These are phyloP conservation scores for Vaccinium macrocarpon DNA, from an alignment of 148 eudicot genomes.

Conservation along the genomic window DNA sequence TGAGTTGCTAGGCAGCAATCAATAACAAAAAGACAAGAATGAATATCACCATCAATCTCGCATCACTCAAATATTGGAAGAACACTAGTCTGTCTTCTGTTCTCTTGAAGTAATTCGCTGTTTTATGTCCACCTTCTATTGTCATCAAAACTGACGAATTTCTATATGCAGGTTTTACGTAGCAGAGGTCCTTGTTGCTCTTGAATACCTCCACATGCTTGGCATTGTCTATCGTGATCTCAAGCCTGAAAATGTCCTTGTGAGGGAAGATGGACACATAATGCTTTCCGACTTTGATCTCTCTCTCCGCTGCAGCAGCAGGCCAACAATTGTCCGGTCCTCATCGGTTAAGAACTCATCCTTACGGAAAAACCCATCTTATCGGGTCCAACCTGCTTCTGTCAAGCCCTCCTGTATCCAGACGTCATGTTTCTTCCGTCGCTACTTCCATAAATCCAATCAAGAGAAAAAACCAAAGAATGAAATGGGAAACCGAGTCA, in stretches of 20 bases:
- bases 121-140: neutral
- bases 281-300: slow-evolving; percentile 96
- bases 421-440: slow-evolving; percentile 74
- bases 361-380: slow-evolving; percentile 45
- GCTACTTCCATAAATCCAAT: slow-evolving; percentile 70
- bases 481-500: slow-evolving; percentile 69
- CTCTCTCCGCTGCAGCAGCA: slow-evolving; percentile 80
- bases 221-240: slow-evolving; percentile 94
- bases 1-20: slow-evolving; percentile 33
- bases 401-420: slow-evolving; percentile 84
- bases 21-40: no score
- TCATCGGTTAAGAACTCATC: slow-evolving; percentile 38
- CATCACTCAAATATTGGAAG: slow-evolving; percentile 24
- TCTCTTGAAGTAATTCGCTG: neutral
- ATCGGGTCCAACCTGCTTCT: slow-evolving; percentile 78
- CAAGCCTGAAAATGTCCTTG: slow-evolving; percentile 92
- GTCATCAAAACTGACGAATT: neutral
- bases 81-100: neutral
- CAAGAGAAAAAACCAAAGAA: slow-evolving; percentile 65
- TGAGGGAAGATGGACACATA: slow-evolving; percentile 92
- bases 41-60: no score
- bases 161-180: slow-evolving; percentile 70
- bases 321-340: slow-evolving; percentile 83
- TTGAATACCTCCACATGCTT: slow-evolving; percentile 99
- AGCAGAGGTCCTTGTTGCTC: slow-evolving; percentile 80